Evolutionary conservation across 495 filamentous ascomycete genomes (phyloP), one percentile per base, ranked within the genome.

Genomic region (Talaromyces trachyspermus): DNA sequence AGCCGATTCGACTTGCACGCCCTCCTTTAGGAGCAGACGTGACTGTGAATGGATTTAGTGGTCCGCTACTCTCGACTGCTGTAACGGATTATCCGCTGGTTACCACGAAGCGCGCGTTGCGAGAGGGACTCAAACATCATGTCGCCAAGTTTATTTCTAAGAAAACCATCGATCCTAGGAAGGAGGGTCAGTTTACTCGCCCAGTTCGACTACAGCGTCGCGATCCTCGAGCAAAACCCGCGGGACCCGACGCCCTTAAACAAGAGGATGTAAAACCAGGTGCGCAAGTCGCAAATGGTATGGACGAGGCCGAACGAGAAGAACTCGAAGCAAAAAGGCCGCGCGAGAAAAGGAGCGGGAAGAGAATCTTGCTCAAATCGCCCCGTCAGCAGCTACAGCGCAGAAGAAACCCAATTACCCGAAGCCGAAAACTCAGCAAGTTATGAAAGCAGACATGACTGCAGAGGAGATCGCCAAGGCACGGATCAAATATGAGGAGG

Each of bases 401-500:
- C 71, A 75, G 27, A 85, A 84, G 58, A 74, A 80, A 58, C 71
- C 80, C 12, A 76, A 79, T 48, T 65, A 66, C 8, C 68, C 70
- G 3, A 74, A 79, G 53, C 85, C 85, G 57, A 79, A 84, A 56
- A 82, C 84, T 5, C 75, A 79, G 48, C 75, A 77, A 49, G 72
- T 80, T 27, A 81, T 79, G 56, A 85, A 90, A 58, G 88, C 81
- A 25, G 78, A 91, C 58, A 86, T 92, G 65, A 89, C 88, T 0
- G 85, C 86, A 11, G 85, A 86, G 32, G 81, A 89, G 53, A 84
- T 88, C 55, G 89, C 87, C 48, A 76, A 79, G 43, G 76, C 79
- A 9, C 80, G 87, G 37, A 75, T 97, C 17, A 81, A 89, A 50
- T 98, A 97, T 53, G 94, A 98, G 60, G 92, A 98, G 57, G 85